phyloP scores from a whole-genome alignment of 768 basidiomycete species.

The Russula brevipes region DNA sequence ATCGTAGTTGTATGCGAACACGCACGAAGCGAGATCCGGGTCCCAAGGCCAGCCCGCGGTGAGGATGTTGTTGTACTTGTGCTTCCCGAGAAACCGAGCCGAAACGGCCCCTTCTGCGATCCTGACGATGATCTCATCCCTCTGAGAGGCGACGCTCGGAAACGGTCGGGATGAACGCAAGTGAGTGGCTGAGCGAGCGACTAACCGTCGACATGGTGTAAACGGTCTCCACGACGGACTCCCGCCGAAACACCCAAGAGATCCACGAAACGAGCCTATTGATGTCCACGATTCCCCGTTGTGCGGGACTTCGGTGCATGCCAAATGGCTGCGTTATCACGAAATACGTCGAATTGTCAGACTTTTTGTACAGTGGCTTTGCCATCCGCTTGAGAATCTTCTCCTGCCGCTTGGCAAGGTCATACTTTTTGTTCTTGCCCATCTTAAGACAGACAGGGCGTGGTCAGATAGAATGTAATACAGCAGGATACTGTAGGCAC shows the following conservation, averaged over 20 bases:
- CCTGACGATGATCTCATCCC: conserved; percentile 19
- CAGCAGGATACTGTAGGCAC: neutral
- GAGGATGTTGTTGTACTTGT: conserved; percentile 18
- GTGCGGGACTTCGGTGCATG: conserved; percentile 14
- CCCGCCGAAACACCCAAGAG: conserved; percentile 16
- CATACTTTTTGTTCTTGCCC: conserved; percentile 22
- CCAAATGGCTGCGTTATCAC: conserved; percentile 20
- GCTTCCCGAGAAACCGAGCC: conserved; percentile 14
- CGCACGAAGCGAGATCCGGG: conserved; percentile 5
- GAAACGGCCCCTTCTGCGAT: conserved; percentile 5
- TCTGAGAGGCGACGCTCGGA: conserved; percentile 10
- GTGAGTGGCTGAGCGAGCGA: neutral
- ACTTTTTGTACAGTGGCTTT: conserved; percentile 19
- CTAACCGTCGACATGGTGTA: conserved; percentile 25
- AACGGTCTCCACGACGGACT: conserved; percentile 14
- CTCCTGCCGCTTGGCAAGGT: conserved; percentile 17
- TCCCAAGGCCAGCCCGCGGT: conserved; percentile 1
- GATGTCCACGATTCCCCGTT: conserved; percentile 7
- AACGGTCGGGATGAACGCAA: neutral
- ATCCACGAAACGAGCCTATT: conserved; percentile 20
- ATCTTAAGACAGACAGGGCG: neutral
- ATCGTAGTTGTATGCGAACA: conserved; percentile 17
- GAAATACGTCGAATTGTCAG: conserved; percentile 16
- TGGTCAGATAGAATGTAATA: neutral
- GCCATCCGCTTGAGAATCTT: conserved; percentile 23